Percentiles rank a stretch among this genome's conserved stretches.
Evolutionary conservation across 148 eudicot genomes (phyloP).

Genomic region (Nyssa sinensis): DNA sequence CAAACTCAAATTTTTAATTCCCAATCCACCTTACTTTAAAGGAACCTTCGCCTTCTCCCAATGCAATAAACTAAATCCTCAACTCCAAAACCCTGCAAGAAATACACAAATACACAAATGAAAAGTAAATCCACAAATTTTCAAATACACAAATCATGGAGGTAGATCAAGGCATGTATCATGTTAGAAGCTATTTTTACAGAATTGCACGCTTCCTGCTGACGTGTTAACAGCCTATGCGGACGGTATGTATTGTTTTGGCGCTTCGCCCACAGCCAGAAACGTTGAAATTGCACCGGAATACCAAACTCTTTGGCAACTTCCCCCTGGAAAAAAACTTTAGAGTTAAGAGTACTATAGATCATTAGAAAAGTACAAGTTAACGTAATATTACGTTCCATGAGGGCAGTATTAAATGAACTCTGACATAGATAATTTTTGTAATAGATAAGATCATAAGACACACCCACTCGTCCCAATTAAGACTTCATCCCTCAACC

Average conservation of each 20-base stretch:
- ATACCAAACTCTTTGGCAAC: slow-evolving; percentile 89
- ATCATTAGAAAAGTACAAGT: background rate
- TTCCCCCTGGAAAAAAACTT: slow-evolving; percentile 61
- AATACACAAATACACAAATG: too few relatives aligned
- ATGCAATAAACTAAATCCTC: too few relatives aligned
- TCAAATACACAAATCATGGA: background rate
- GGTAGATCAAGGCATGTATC: background rate
- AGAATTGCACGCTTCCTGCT: slow-evolving; percentile 46
- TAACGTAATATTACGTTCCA: background rate
- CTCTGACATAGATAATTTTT: background rate
- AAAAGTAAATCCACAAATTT: too few relatives aligned
- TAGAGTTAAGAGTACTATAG: background rate
- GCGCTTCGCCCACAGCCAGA: slow-evolving; percentile 96
- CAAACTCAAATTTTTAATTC: too few relatives aligned
- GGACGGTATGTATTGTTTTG: slow-evolving; percentile 96
- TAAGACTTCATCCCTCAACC: too few relatives aligned
- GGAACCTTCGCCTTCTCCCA: too few relatives aligned
- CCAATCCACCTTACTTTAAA: too few relatives aligned
- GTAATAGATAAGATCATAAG: too few relatives aligned
- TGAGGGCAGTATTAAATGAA: background rate
- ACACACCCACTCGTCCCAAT: too few relatives aligned
- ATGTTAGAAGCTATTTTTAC: background rate
- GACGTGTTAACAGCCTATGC: slow-evolving; percentile 70
- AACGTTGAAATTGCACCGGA: slow-evolving; percentile 87
- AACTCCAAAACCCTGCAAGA: too few relatives aligned